Conservation (phyloP, 148 eudicot species). For the Chenopodium quinoa region DNA sequence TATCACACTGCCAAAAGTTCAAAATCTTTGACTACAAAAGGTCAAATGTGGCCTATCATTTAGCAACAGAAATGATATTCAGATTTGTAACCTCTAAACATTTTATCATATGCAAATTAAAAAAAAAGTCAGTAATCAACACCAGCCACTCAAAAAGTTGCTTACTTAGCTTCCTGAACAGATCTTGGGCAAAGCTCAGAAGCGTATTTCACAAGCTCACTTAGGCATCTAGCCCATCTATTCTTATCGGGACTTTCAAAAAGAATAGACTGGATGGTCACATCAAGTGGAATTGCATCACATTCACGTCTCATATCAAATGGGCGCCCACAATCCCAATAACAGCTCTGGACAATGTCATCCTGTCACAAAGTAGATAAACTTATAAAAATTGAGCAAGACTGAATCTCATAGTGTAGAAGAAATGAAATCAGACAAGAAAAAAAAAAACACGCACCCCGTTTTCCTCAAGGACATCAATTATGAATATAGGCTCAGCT, state of each 20-base stretch:
- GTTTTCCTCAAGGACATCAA: slow-evolving; percentile 94
- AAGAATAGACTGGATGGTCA: slow-evolving; percentile 82
- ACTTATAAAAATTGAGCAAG: slow-evolving; percentile 12
- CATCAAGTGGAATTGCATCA: slow-evolving; percentile 88
- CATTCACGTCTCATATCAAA: slow-evolving; percentile 90
- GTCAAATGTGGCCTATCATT: too few relatives aligned
- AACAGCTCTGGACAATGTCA: slow-evolving; percentile 97
- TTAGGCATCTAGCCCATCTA: slow-evolving; percentile 95
- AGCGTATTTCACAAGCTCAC: slow-evolving; percentile 94
- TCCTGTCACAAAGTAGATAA: slow-evolving; percentile 52
- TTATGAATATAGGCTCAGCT: slow-evolving; percentile 89
- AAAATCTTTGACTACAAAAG: too few relatives aligned
- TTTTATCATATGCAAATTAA: too few relatives aligned
- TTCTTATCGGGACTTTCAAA: slow-evolving; percentile 97
- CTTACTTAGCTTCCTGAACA: slow-evolving; percentile 97
- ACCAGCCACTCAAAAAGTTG: not conserved
- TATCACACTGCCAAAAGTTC: too few relatives aligned
- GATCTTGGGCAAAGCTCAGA: slow-evolving; percentile 96
- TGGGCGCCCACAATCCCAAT: slow-evolving; percentile 95
- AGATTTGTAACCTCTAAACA: too few relatives aligned
- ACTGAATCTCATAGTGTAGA: not conserved
- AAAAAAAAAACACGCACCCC: slow-evolving; percentile 57
- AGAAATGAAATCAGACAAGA: not conserved
- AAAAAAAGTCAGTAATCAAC: slow-evolving; percentile 3
- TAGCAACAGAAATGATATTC: too few relatives aligned